Percentiles rank a stretch among this genome's conserved stretches.
phyloP scores from a whole-genome alignment of 108 stramenopile genomes.

The Nitzschia sp. region DNA sequence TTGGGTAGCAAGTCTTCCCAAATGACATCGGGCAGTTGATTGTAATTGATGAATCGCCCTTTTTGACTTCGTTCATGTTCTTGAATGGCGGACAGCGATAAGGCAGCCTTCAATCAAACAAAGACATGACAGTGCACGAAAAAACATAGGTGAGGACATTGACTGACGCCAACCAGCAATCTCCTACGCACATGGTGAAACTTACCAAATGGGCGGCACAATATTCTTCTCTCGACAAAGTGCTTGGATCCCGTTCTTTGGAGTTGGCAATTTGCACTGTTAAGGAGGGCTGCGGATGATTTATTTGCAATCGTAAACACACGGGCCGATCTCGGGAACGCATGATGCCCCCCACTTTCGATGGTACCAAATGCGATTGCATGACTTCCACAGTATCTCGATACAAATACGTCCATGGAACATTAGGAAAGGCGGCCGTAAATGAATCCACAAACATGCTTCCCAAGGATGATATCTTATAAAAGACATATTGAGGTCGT shows the following conservation, averaged over 20 bases:
- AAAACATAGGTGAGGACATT: not conserved
- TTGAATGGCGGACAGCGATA: constrained; percentile 57
- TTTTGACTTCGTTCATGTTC: constrained; percentile 26
- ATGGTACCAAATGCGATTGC: constrained; percentile 59
- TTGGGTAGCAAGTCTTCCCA: constrained; percentile 59
- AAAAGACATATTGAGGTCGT: constrained; percentile 64
- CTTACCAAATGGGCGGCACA: constrained; percentile 77
- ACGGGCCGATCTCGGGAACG: constrained; percentile 26
- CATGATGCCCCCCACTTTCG: not conserved
- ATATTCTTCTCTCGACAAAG: constrained; percentile 63
- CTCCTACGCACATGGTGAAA: not conserved
- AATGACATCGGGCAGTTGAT: constrained; percentile 59
- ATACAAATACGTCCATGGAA: constrained; percentile 91
- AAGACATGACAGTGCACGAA: not conserved
- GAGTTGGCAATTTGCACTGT: constrained; percentile 12
- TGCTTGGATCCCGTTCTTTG: constrained; percentile 3
- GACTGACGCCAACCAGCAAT: not conserved
- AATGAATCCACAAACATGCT: constrained; percentile 57
- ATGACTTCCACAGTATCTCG: constrained; percentile 92
- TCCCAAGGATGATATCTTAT: constrained; percentile 90
- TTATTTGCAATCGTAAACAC: constrained; percentile 17
- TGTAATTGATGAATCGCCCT: constrained; percentile 70
- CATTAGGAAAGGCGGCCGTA: constrained; percentile 71
- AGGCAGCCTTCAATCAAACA: constrained; percentile 30
- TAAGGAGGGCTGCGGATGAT: constrained; percentile 16